Conservation (phyloP, 768 basidiomycete genomes). For the Cubamyces lactineus region DNA sequence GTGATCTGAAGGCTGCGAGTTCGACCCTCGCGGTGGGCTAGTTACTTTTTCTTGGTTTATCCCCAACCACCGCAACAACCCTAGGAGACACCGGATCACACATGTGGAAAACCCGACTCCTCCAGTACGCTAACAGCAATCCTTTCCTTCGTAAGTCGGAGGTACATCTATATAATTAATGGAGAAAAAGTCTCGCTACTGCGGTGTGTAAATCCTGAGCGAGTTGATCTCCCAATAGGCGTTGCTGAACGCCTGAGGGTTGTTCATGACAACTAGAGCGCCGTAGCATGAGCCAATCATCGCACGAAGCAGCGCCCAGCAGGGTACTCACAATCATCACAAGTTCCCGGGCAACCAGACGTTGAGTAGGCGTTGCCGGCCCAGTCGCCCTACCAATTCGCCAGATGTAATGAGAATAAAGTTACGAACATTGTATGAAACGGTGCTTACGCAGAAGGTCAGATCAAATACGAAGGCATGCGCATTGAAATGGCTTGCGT, state of each 20-base stretch:
- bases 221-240: slow-evolving; percentile 75
- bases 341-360: slow-evolving; percentile 47
- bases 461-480: slow-evolving; percentile 61
- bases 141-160: too few species aligned
- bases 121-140: too few species aligned
- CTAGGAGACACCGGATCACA: too few species aligned
- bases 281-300: not conserved
- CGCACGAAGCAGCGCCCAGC: not conserved
- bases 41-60: not conserved
- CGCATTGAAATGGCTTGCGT: slow-evolving; percentile 52
- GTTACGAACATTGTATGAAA: not conserved
- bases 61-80: too few species aligned
- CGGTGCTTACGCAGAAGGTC: slow-evolving; percentile 60
- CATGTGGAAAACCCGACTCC: too few species aligned
- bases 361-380: slow-evolving; percentile 47
- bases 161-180: not conserved
- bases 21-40: slow-evolving; percentile 69
- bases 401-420: not conserved
- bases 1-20: slow-evolving; percentile 64
- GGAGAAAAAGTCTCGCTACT: not conserved
- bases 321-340: slow-evolving; percentile 49
- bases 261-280: slow-evolving; percentile 55
- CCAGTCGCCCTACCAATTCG: slow-evolving; percentile 52
- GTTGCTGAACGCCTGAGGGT: slow-evolving; percentile 58
- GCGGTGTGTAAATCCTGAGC: slow-evolving; percentile 54